Evolutionary conservation across 2,329 filamentous ascomycete species (phyloP).

Genomic region (Xylariaceae sp.): DNA sequence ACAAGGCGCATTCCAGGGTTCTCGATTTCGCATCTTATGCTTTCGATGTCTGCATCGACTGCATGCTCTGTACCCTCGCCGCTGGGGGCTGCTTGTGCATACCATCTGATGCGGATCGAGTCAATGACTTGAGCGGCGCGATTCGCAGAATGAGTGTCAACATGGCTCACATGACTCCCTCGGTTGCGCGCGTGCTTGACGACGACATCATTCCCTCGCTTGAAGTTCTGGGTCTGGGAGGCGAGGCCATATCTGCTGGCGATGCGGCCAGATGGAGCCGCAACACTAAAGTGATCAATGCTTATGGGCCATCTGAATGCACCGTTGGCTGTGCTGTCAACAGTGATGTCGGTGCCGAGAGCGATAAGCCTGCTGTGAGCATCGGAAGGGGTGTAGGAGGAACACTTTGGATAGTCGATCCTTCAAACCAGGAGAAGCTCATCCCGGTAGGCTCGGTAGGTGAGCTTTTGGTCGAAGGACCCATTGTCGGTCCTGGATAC

Average conservation of each 20-base stretch:
- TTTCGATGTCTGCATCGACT: conserved; percentile 51
- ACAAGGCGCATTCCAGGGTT: conserved; percentile 36
- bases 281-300: conserved; percentile 43
- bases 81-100: conserved; percentile 48
- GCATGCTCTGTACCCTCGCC: conserved; percentile 50
- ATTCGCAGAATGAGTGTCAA: conserved; percentile 41
- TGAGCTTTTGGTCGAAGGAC: conserved; percentile 52
- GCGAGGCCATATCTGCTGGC: conserved; percentile 48
- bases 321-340: conserved; percentile 50
- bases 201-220: conserved; percentile 41
- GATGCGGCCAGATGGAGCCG: conserved; percentile 45
- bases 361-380: conserved; percentile 31
- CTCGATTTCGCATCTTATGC: conserved; percentile 50
- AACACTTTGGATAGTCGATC: conserved; percentile 48
- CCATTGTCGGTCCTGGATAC: conserved; percentile 60
- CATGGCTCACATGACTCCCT: conserved; percentile 48
- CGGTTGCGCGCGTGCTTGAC: conserved; percentile 44
- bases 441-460: conserved; percentile 46
- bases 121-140: conserved; percentile 46
- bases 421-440: conserved; percentile 41
- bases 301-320: conserved; percentile 51
- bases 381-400: conserved; percentile 46
- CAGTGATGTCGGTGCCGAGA: conserved; percentile 33
- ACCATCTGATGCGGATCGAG: conserved; percentile 48
- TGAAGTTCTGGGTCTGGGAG: conserved; percentile 44